phyloP scores from a whole-genome alignment of 345 rosid species.

The Lepidium sativum region DNA sequence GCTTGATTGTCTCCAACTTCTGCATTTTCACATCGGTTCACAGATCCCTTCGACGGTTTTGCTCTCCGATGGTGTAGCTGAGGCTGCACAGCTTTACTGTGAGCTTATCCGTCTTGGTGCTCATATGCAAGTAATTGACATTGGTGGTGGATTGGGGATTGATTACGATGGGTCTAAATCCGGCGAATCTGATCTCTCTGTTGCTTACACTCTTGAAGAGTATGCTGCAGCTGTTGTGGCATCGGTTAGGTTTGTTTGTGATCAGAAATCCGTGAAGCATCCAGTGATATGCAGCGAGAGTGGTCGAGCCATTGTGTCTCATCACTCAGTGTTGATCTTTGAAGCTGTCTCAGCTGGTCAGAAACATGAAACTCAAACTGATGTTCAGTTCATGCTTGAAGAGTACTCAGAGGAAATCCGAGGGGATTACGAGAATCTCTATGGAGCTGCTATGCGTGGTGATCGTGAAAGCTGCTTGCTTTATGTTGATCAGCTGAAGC shows the following conservation, averaged over 20 bases:
- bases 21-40: conserved; percentile 93
- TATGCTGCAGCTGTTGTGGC: conserved; percentile 78
- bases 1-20: conserved; percentile 76
- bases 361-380: conserved; percentile 25
- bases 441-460: conserved; percentile 46
- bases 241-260: conserved; percentile 55
- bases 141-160: conserved; percentile 87
- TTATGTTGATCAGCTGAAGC: conserved; percentile 68
- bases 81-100: conserved; percentile 87
- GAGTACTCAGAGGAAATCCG: conserved; percentile 54
- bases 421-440: conserved; percentile 41
- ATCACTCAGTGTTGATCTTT: conserved; percentile 73
- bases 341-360: conserved; percentile 63
- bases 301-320: conserved; percentile 89
- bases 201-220: conserved; percentile 74
- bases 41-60: conserved; percentile 76
- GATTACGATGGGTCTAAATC: conserved; percentile 96
- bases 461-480: conserved; percentile 56
- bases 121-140: conserved; percentile 61
- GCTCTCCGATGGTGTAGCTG: conserved; percentile 64
- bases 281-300: conserved; percentile 85
- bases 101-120: conserved; percentile 92
- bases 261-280: conserved; percentile 59
- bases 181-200: conserved; percentile 71
- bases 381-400: conserved; percentile 42